Percentiles rank a stretch among this genome's conserved stretches.
phyloP scores from a whole-genome alignment of 345 rosid species.

The Clarkia xantiana region DNA sequence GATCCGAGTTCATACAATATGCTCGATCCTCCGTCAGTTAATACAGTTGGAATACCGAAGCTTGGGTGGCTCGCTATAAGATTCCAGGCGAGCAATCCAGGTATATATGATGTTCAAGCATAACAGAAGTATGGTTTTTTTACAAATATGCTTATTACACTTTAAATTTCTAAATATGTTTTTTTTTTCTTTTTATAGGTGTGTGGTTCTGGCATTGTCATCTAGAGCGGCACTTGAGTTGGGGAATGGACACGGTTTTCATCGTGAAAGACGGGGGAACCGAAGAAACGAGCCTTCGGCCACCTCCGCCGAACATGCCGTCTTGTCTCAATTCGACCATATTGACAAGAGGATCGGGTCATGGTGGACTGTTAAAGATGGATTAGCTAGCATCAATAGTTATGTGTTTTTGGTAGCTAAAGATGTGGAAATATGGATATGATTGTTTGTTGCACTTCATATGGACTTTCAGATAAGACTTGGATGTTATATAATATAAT shows the following conservation, averaged over 20 bases:
- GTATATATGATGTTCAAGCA: no score
- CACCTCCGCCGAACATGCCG: slow-evolving; percentile 29
- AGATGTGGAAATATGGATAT: no score
- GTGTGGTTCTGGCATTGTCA: slow-evolving; percentile 36
- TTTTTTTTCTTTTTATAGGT: background rate
- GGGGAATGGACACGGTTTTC: slow-evolving; percentile 32
- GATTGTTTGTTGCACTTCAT: no score
- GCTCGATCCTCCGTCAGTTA: slow-evolving; percentile 25
- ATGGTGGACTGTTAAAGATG: no score
- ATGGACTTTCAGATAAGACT: no score
- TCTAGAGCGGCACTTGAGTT: slow-evolving; percentile 25
- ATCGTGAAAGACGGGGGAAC: slow-evolving; percentile 19
- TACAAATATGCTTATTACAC: no score
- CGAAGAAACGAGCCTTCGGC: slow-evolving; percentile 9
- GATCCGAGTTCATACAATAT: slow-evolving; percentile 19
- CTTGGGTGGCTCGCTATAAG: slow-evolving; percentile 31
- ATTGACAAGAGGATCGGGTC: no score
- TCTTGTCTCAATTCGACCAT: slow-evolving; percentile 6
- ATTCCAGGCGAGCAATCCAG: slow-evolving; percentile 28
- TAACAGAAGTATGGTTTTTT: no score
- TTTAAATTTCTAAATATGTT: no score
- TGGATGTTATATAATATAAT: no score
- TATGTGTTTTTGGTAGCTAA: no score
- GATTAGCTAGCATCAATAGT: no score
- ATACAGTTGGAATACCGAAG: slow-evolving; percentile 21